Evolutionary conservation across 1,284 basidiomycete species (phyloP).

Genomic region (Marasmius fiardii): DNA sequence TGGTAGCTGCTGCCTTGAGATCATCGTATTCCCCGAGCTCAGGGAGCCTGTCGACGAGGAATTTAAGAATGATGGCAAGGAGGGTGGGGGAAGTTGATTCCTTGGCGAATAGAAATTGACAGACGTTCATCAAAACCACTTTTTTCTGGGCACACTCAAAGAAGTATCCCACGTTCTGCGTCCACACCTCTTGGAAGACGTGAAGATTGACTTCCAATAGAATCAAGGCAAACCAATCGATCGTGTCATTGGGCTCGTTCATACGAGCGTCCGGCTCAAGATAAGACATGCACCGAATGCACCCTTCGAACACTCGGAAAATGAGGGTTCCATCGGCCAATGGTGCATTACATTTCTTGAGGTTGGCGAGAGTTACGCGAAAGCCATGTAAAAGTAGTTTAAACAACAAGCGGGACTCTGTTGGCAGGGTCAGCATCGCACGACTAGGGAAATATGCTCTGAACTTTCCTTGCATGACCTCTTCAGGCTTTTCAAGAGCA

Average conservation of each 20-base stretch:
- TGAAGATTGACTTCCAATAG: conserved; percentile 84
- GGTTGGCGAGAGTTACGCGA: conserved; percentile 75
- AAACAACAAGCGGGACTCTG: conserved; percentile 85
- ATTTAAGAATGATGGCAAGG: conserved; percentile 89
- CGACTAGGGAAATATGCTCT: neutral
- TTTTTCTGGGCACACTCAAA: conserved; percentile 79
- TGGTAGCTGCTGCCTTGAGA: conserved; percentile 74
- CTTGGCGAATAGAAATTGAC: conserved; percentile 84
- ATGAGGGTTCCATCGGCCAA: conserved; percentile 87
- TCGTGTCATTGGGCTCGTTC: conserved; percentile 79
- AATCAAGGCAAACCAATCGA: conserved; percentile 83
- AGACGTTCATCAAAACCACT: conserved; percentile 80
- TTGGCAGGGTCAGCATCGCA: neutral
- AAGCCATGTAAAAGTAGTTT: conserved; percentile 91
- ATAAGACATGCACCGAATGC: conserved; percentile 82
- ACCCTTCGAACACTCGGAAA: conserved; percentile 84
- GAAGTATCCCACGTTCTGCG: conserved; percentile 86
- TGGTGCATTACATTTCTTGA: conserved; percentile 80
- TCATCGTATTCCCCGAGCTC: conserved; percentile 87
- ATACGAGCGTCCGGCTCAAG: conserved; percentile 77
- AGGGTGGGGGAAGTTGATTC: conserved; percentile 86
- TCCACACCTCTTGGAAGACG: conserved; percentile 95
- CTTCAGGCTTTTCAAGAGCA: conserved; percentile 76
- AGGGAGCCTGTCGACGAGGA: conserved; percentile 82
- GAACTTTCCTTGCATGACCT: conserved; percentile 62